phyloP scores from a whole-genome alignment of 331 rosid species.

The Quercus tomentella region DNA sequence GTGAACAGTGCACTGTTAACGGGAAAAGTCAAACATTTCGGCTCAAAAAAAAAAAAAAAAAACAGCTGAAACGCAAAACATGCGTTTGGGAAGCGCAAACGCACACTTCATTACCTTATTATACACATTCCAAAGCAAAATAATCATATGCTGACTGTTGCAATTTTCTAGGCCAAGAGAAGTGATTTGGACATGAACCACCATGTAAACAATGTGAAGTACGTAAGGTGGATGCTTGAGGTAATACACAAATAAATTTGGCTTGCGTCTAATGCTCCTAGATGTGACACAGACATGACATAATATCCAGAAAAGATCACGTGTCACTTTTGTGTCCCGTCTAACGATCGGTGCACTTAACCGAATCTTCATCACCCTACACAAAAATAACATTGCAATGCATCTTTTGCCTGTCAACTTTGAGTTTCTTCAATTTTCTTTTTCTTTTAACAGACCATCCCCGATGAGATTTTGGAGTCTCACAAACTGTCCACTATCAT shows the following conservation, averaged over 20 bases:
- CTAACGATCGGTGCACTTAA: no score
- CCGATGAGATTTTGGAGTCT: conserved; percentile 62
- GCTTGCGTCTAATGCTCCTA: no score
- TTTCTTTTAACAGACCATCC: conserved; percentile 51
- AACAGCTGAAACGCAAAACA: no score
- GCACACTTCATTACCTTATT: background rate
- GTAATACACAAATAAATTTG: conserved; percentile 28
- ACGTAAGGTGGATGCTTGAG: conserved; percentile 92
- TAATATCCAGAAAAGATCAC: no score
- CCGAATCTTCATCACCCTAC: no score
- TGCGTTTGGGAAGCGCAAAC: no score
- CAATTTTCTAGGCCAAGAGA: conserved; percentile 63
- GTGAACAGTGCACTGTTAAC: no score
- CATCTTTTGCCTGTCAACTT: background rate
- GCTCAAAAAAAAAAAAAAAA: no score
- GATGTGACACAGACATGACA: no score
- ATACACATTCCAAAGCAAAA: background rate
- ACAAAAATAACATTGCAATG: background rate
- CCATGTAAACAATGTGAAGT: conserved; percentile 93
- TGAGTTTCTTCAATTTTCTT: background rate
- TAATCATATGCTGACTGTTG: conserved; percentile 7
- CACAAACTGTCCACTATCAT: conserved; percentile 66
- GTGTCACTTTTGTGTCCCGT: no score
- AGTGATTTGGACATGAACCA: conserved; percentile 96
- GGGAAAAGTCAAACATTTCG: no score